Conservation (phyloP, 495 filamentous ascomycete genomes). For the Penicillium bovifimosum region DNA sequence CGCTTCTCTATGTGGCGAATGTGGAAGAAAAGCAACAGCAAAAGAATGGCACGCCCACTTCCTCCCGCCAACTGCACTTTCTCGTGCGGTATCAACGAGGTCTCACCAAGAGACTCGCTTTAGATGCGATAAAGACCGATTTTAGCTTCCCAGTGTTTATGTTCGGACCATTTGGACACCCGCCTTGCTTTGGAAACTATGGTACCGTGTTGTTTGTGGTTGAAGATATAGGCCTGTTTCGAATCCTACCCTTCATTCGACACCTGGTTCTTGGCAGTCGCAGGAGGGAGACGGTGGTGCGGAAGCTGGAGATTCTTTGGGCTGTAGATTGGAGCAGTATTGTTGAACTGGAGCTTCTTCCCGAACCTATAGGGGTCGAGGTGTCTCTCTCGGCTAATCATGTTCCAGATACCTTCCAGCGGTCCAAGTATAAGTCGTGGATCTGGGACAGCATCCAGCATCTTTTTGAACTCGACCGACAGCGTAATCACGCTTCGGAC, state of each 20-base stretch:
- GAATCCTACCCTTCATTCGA: slow-evolving; percentile 1
- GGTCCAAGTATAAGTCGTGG: too few species aligned
- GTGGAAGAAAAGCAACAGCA: neutral
- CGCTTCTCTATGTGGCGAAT: slow-evolving; percentile 4
- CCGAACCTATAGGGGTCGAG: too few species aligned
- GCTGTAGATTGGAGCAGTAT: too few species aligned
- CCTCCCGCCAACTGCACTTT: too few species aligned
- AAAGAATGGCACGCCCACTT: neutral
- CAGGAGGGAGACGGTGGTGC: neutral
- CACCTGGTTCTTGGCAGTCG: neutral
- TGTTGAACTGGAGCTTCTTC: too few species aligned
- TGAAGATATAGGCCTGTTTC: slow-evolving; percentile 5
- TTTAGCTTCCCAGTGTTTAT: neutral
- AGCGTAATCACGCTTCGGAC: too few species aligned
- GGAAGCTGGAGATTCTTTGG: neutral
- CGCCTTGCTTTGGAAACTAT: neutral
- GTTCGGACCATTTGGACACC: slow-evolving; percentile 2
- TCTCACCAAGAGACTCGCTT: neutral
- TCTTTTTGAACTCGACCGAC: too few species aligned
- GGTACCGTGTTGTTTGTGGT: slow-evolving; percentile 3
- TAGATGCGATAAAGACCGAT: neutral
- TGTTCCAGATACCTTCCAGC: too few species aligned
- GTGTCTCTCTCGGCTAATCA: too few species aligned
- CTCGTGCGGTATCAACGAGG: too few species aligned
- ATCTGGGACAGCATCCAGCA: too few species aligned